phyloP scores from a whole-genome alignment of 768 basidiomycete species.

The Auriscalpium orientale region DNA sequence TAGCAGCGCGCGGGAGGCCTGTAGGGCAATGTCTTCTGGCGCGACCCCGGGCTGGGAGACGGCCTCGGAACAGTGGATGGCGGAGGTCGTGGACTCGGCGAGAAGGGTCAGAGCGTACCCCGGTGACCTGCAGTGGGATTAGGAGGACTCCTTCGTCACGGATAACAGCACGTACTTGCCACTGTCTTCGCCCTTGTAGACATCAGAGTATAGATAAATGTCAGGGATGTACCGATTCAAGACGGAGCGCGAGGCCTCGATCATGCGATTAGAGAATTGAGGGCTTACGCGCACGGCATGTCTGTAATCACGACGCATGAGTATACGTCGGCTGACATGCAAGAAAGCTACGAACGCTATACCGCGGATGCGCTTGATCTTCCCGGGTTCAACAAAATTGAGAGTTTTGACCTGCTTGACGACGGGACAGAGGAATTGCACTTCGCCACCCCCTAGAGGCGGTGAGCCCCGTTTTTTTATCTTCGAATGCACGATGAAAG shows the following conservation, averaged over 20 bases:
- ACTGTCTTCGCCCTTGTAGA: conserved; percentile 95
- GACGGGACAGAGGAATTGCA: conserved; percentile 87
- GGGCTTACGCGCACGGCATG: conserved; percentile 96
- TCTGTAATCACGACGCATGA: conserved; percentile 29
- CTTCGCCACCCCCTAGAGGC: conserved; percentile 88
- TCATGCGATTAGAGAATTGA: conserved; percentile 96
- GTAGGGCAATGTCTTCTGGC: conserved; percentile 88
- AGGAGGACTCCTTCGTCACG: not conserved
- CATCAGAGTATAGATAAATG: conserved; percentile 96
- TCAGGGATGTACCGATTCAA: conserved; percentile 97
- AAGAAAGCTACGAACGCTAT: conserved; percentile 53
- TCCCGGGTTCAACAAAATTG: conserved; percentile 87
- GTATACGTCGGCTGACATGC: not conserved
- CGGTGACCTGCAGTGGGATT: conserved; percentile 59
- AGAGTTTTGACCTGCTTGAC: conserved; percentile 88
- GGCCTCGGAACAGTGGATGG: conserved; percentile 81
- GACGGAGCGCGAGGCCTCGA: conserved; percentile 86
- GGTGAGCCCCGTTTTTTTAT: conserved; percentile 93
- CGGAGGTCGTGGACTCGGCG: conserved; percentile 88
- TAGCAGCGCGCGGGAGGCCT: conserved; percentile 72
- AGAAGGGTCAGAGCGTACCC: conserved; percentile 90
- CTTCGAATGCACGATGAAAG: conserved; percentile 29
- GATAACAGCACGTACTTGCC: conserved; percentile 59
- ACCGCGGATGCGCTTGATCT: conserved; percentile 90
- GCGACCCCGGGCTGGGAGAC: conserved; percentile 74